A percentile compares a stretch with the other conserved stretches of the same genome.
Evolutionary conservation across 2,329 filamentous ascomycete genomes (phyloP).

Genomic region (Paracoccidioides brasiliensis): DNA sequence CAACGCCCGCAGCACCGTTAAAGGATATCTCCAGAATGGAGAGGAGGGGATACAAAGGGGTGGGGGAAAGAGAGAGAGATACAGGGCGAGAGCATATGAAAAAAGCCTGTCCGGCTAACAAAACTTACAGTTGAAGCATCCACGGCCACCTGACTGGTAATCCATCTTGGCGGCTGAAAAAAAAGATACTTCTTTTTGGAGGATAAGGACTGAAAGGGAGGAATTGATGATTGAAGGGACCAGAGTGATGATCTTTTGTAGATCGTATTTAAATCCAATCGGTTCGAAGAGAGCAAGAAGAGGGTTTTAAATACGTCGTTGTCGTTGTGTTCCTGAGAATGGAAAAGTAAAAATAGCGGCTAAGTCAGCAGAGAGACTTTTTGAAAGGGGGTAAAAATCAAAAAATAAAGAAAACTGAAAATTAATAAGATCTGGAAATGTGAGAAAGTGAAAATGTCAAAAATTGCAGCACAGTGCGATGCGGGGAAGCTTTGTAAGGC

Average conservation of each 20-base stretch:
- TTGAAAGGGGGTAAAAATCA: too few species aligned
- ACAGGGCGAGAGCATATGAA: neutral
- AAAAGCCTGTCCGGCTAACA: conserved; percentile 4
- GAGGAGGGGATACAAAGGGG: neutral
- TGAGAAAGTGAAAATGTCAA: neutral
- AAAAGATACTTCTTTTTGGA: conserved; percentile 2
- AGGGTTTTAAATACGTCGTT: neutral
- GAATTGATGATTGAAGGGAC: neutral
- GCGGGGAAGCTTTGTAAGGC: conserved; percentile 2
- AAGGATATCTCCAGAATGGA: neutral
- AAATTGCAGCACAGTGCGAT: conserved; percentile 6
- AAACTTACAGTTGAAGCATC: conserved; percentile 47
- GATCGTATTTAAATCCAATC: neutral
- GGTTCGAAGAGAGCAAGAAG: conserved; percentile 4
- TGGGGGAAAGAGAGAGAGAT: too few species aligned
- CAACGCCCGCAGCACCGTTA: neutral
- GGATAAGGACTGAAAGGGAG: conserved; percentile 3
- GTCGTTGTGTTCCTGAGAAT: neutral
- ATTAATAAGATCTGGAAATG: neutral
- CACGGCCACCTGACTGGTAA: conserved; percentile 36
- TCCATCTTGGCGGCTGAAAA: conserved; percentile 32
- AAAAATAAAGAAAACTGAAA: neutral
- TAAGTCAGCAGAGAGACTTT: neutral
- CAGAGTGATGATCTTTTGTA: neutral
- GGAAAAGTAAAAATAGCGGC: neutral